These are phyloP conservation scores for Coleophoma cylindrospora DNA, from an alignment of 2,329 filamentous ascomycete species.

Conservation along the genomic window DNA sequence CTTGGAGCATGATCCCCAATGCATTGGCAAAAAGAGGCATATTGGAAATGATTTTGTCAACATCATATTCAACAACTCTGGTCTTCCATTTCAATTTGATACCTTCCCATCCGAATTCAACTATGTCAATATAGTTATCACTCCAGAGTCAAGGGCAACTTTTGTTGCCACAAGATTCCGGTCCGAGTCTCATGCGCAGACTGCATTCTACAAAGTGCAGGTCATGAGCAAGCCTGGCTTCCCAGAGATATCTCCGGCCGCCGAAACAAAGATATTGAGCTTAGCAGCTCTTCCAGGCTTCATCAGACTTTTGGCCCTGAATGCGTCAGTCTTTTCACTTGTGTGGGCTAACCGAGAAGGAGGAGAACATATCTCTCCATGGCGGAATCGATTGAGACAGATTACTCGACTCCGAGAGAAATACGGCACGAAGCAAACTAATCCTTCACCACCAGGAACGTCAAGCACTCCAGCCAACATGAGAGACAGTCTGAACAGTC, in stretches of 20 bases:
- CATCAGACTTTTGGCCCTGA: slow-evolving; percentile 83
- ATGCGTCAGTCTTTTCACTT: slow-evolving; percentile 86
- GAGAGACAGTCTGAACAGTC: slow-evolving; percentile 55
- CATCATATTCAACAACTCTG: slow-evolving; percentile 96
- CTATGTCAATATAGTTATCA: slow-evolving; percentile 94
- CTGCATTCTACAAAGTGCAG: slow-evolving; percentile 78
- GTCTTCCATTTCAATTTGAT: slow-evolving; percentile 81
- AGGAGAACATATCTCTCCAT: slow-evolving; percentile 81
- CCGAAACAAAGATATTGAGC: slow-evolving; percentile 83
- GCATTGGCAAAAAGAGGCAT: slow-evolving; percentile 84
- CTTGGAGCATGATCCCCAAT: slow-evolving; percentile 67
- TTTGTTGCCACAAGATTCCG: slow-evolving; percentile 61
- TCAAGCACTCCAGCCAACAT: slow-evolving; percentile 33
- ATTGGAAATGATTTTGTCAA: slow-evolving; percentile 98
- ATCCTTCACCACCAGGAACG: slow-evolving; percentile 24
- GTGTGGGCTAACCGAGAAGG: slow-evolving; percentile 80
- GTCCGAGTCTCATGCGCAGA: slow-evolving; percentile 28
- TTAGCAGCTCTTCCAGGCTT: slow-evolving; percentile 78
- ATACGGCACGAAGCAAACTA: slow-evolving; percentile 40
- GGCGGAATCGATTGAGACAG: slow-evolving; percentile 80
- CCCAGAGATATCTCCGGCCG: slow-evolving; percentile 85
- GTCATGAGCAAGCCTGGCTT: slow-evolving; percentile 86
- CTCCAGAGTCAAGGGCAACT: slow-evolving; percentile 74
- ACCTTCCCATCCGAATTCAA: slow-evolving; percentile 95
- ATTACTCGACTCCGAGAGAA: slow-evolving; percentile 78